Base-by-base conservation (phyloP, 768 basidiomycete species). In the Tremella yokohamensis region DNA sequence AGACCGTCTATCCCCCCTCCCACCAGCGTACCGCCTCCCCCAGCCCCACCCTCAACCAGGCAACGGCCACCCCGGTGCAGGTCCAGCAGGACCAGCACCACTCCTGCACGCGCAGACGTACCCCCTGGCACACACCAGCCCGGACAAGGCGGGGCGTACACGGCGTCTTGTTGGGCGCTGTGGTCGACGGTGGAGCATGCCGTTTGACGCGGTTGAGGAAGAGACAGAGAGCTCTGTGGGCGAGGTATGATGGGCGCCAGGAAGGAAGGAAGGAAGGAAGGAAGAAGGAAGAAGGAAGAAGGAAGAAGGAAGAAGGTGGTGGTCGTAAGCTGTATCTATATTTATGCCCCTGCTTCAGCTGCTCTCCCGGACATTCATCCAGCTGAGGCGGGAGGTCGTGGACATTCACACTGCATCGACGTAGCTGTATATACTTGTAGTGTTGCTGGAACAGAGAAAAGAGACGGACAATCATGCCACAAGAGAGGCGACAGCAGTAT, bases 1-100 rank as follows among this genome's bases (percentile, higher is more conserved):
- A 38, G 22, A 24, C 13, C 51, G 51, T 18, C 51, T 52, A 13
- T 52, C 51, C 3, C 51, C 51, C 26, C 29, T 52, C 8, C 51
- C 51, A 6, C 37, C 37, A 24, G 15, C 49, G 6, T 29, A 22
- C 25, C 25, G 15, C 16, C 49, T 49, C 8, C 20, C 49, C 25
- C 49, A 50, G 26, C 26, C 49, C 49, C 49, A 22, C 25, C 16
- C 26, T 24, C 24, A 26, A 24, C 48, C 18, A 7, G 15, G 15
- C 22, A 8, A 47, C 9, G n/a, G 48, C 20, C 22, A 20, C 12
- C 20, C 48, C 48, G 22, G 18, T 8, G 22, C 26, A 19, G 20
- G 48, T 24, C 3, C 15, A 16, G 11, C 8, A 12, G 15, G 11
- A 24, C 22, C 18, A 8, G 15, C 20, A 8, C 26, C n/a, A 8